Percentiles rank a stretch among this genome's conserved stretches.
phyloP scores from a whole-genome alignment of 768 basidiomycete genomes.

The Russula compacta region DNA sequence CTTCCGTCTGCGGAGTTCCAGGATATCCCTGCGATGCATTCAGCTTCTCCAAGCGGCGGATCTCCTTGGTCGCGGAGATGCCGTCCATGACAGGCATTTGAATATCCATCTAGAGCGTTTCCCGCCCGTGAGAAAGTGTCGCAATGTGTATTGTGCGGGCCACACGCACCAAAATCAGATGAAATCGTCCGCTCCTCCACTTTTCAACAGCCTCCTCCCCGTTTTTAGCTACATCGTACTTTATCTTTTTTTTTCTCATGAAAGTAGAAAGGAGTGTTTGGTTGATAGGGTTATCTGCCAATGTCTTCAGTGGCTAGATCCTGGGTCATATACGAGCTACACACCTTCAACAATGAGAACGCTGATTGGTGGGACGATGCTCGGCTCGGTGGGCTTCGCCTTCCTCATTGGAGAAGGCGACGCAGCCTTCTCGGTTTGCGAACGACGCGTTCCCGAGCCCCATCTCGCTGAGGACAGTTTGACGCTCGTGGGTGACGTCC shows the following conservation, averaged over 20 bases:
- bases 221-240: conserved; percentile 88
- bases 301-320: neutral
- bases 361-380: conserved; percentile 91
- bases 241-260: conserved; percentile 93
- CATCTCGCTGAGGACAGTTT: conserved; percentile 25
- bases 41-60: conserved; percentile 71
- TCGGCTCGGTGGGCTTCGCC: conserved; percentile 47
- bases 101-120: conserved; percentile 82
- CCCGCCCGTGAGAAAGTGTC: conserved; percentile 14
- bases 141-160: neutral
- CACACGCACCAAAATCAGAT: conserved; percentile 79
- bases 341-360: conserved; percentile 96
- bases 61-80: conserved; percentile 94
- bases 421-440: conserved; percentile 26
- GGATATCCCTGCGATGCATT: conserved; percentile 60
- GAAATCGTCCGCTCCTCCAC: conserved; percentile 88
- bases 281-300: conserved; percentile 92
- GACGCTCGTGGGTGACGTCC: conserved; percentile 22
- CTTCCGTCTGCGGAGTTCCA: conserved; percentile 56
- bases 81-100: conserved; percentile 99
- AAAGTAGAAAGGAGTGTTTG: conserved; percentile 96
- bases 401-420: conserved; percentile 34
- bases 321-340: conserved; percentile 23
- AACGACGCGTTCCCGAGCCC: conserved; percentile 27
- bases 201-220: conserved; percentile 94